Base-by-base conservation (phyloP, 441 rosid genomes). In the Dalechampia spathulata region DNA sequence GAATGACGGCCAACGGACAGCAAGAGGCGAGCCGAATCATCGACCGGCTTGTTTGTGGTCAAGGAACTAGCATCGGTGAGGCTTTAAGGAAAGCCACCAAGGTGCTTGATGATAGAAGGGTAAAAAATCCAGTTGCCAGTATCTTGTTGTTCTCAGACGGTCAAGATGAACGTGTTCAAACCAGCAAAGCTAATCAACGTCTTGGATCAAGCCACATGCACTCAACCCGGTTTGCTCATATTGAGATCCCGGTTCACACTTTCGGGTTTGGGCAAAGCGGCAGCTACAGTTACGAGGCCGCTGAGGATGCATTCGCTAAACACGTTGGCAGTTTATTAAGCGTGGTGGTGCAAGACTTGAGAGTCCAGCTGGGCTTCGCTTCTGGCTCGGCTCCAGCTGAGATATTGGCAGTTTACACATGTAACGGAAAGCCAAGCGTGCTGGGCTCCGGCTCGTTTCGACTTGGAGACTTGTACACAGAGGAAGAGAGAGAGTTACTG, bases 21-120 rank as follows among this genome's bases (percentile, higher is more conserved):
- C 74, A 95, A 30, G 52, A 83, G 7, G 88, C 98, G n/a, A 77
- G 88, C 15, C 74, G 79, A 67, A 76, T 87, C 5, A 68, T 90
- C 14, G 96, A 90, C 68, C 79, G 83, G 36, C 78, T 87, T 22
- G 71, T 79, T 13, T 66, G 75, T 49, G 90, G 90, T n/a, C 78
- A 87, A 44, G 83, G 85, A n/a, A 77, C 72, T 73, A 63, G 82
- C 11, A 76, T 77, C 0, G 79, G 72, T 32, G 96, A 85, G 37
- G 96, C 96, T 3, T 71, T 90, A 1, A 80, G 78, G 40, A 90
- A 87, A 63, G 98, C 98, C n/a, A 85, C 82, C 1, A 85, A 85
- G 63, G 95, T 90, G 39, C 75, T 90, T n/a, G 90, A 87, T 48
- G 96, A 90, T 68, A 78, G 98, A 46, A 74, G 90, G 30, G 83